Conservation (phyloP, 306 rosid species). For the Benincasa hispida region DNA sequence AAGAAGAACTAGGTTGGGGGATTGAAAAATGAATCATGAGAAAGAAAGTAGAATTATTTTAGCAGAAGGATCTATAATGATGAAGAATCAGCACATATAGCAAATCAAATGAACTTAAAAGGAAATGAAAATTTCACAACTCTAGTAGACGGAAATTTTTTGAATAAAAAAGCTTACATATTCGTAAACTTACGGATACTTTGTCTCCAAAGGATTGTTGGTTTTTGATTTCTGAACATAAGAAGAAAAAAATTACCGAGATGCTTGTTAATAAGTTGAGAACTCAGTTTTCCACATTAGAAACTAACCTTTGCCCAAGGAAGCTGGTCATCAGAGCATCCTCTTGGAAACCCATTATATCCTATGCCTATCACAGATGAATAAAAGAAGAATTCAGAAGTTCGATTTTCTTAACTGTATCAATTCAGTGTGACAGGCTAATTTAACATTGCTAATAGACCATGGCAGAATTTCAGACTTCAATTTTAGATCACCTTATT, state of each 20-base stretch:
- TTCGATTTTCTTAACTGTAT: not conserved
- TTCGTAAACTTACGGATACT: conserved; percentile 66
- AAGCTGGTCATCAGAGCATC: conserved; percentile 84
- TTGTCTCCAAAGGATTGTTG: conserved; percentile 80
- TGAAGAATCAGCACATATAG: conserved; percentile 12
- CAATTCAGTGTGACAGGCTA: not conserved
- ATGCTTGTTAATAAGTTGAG: not conserved
- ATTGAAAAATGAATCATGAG: not conserved
- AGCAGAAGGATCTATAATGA: not conserved
- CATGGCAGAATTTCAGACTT: not conserved
- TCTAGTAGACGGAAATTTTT: not conserved
- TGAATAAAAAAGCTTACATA: not conserved
- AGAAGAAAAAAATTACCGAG: not conserved
- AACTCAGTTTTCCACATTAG: not conserved
- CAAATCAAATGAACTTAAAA: not conserved
- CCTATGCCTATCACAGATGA: conserved; percentile 57
- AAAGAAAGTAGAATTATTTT: not conserved
- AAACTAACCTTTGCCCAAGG: conserved; percentile 92
- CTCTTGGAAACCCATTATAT: conserved; percentile 94
- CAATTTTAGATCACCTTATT: not conserved
- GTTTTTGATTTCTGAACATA: conserved; percentile 63
- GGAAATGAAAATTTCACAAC: not conserved
- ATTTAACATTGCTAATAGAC: not conserved
- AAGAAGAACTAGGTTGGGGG: not conserved
- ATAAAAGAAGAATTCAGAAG: not conserved